Evolutionary conservation across 164 flowering plant genomes (phyloP).

Genomic region (Sedum album): DNA sequence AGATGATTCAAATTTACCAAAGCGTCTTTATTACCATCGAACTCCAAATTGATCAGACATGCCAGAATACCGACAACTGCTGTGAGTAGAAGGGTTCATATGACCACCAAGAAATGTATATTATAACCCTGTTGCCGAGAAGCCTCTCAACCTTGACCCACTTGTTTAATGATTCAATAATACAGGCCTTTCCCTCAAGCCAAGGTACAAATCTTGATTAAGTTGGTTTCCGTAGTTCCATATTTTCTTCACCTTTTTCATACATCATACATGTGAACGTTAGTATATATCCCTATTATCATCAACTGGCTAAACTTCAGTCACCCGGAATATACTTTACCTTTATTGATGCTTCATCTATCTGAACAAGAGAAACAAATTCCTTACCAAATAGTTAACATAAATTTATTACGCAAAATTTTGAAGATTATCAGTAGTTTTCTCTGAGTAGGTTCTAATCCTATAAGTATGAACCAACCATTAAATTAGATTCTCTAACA

Average conservation of each 20-base stretch:
- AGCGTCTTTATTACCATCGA: background rate
- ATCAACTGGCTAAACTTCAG: background rate
- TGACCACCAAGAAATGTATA: background rate
- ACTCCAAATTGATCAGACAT: background rate
- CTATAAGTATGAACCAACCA: background rate
- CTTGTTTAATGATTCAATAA: background rate
- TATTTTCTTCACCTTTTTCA: background rate
- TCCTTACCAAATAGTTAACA: too few relatives aligned
- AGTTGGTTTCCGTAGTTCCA: constrained; percentile 1
- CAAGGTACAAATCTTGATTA: background rate
- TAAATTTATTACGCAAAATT: background rate
- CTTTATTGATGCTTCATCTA: background rate
- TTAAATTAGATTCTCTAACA: constrained; percentile 1
- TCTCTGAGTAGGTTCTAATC: background rate
- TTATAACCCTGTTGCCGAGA: background rate
- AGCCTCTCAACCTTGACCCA: background rate
- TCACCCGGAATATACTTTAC: background rate
- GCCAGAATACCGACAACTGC: background rate
- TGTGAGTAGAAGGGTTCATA: background rate
- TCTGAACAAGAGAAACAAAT: background rate
- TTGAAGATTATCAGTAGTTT: background rate
- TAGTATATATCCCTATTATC: background rate
- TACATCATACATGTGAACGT: background rate
- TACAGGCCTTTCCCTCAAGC: background rate
- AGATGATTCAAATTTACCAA: too few relatives aligned